Conservation (phyloP, 495 filamentous ascomycete species). For the Hypomontagnella monticulosa region DNA sequence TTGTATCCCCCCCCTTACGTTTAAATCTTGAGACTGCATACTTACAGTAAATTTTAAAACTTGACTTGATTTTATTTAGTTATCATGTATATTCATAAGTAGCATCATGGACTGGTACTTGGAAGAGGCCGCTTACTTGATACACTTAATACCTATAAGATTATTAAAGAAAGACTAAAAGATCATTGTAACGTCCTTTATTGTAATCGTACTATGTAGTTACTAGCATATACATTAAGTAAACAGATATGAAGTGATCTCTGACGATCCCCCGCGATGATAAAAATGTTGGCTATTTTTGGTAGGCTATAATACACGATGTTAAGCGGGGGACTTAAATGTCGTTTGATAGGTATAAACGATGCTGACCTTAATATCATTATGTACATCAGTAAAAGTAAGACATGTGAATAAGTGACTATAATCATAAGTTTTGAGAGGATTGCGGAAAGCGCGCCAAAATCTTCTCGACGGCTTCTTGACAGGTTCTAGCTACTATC, state of each 20-base stretch:
- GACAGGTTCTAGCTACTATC: slow-evolving; percentile 1
- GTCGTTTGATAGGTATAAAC: not conserved
- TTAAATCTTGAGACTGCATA: not conserved
- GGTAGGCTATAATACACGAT: slow-evolving; percentile 12
- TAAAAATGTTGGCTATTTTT: slow-evolving; percentile 9
- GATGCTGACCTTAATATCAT: not conserved
- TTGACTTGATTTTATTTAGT: not conserved
- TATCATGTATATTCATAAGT: too few species aligned
- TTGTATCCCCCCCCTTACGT: not conserved
- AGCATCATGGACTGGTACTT: too few species aligned
- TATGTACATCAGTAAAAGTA: not conserved
- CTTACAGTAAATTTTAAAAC: too few species aligned
- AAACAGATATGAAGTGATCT: not conserved
- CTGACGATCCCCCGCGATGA: slow-evolving; percentile 29
- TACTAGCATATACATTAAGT: too few species aligned
- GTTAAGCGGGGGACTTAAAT: slow-evolving; percentile 6
- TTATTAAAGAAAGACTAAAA: too few species aligned
- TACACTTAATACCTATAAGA: too few species aligned
- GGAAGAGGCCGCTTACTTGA: too few species aligned
- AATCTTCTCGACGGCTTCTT: slow-evolving; percentile 18
- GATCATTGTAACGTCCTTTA: too few species aligned
- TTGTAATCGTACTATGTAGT: too few species aligned
- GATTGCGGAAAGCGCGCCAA: not conserved
- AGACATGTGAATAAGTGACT: not conserved
- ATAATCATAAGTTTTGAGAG: not conserved